Percentiles rank a stretch among this genome's conserved stretches.
These are phyloP conservation scores for Colletotrichum tamarilloi DNA, from an alignment of 2,329 filamentous ascomycete species.

Conservation along the genomic window DNA sequence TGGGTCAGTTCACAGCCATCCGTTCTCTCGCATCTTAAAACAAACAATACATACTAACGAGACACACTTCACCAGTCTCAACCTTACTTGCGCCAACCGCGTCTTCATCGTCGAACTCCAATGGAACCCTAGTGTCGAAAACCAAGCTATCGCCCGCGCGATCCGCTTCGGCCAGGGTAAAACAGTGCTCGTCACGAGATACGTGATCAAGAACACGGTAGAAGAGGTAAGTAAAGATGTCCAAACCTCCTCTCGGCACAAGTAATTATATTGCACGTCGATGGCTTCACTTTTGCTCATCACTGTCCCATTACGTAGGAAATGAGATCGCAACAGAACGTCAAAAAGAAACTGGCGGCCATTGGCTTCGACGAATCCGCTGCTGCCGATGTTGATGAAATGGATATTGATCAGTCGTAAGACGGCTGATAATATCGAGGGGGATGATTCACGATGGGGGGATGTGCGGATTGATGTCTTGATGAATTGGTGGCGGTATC, in stretches of 20 bases:
- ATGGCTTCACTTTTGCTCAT: background rate
- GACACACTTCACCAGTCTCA: constrained; percentile 47
- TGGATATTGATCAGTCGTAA: constrained; percentile 11
- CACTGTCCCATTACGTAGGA: background rate
- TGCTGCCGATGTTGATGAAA: background rate
- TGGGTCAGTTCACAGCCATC: constrained; percentile 48
- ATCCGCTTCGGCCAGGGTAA: constrained; percentile 57
- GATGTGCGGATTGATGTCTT: background rate
- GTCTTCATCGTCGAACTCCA: constrained; percentile 65
- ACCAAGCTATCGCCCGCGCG: constrained; percentile 61
- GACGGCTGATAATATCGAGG: no score
- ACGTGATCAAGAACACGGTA: constrained; percentile 54
- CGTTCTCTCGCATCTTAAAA: background rate
- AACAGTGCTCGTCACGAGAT: constrained; percentile 56
- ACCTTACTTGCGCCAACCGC: constrained; percentile 58
- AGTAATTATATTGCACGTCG: background rate
- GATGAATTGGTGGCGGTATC: background rate
- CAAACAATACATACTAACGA: background rate
- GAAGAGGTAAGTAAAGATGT: constrained; percentile 49
- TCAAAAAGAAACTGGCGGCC: constrained; percentile 22
- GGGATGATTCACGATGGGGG: no score
- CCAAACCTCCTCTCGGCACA: background rate
- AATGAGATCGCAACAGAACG: constrained; percentile 30
- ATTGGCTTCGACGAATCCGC: constrained; percentile 17
- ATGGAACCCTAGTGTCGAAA: constrained; percentile 65